Conservation (phyloP, 2,329 filamentous ascomycete genomes). For the Penicillium sp. region DNA sequence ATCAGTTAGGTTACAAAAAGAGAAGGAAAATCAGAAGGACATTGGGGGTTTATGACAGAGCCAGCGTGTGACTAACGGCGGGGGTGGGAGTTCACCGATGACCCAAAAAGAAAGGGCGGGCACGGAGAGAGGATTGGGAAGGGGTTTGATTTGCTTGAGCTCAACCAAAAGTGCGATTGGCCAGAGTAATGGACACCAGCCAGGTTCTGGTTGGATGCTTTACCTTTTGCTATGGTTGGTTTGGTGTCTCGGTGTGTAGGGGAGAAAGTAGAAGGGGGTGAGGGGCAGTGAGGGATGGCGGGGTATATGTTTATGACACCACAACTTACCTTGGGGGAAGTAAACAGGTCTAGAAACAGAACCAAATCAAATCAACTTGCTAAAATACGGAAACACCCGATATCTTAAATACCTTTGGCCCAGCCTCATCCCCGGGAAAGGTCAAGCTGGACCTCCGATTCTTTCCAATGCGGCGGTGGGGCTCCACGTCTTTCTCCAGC, state of each 20-base stretch:
- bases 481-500: conserved; percentile 27
- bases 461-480: conserved; percentile 41
- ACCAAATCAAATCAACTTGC: conserved; percentile 6
- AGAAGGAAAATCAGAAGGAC: conserved; percentile 12
- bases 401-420: conserved; percentile 21
- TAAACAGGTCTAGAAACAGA: conserved; percentile 8
- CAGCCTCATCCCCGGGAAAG: conserved; percentile 25
- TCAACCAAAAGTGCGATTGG: conserved; percentile 19
- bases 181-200: conserved; percentile 18
- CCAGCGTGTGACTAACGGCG: conserved; percentile 32
- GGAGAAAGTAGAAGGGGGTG: background rate
- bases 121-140: conserved; percentile 13
- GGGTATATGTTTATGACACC: conserved; percentile 15
- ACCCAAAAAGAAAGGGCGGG: conserved; percentile 38
- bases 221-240: background rate
- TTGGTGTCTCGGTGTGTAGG: conserved; percentile 1
- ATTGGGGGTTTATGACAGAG: conserved; percentile 17
- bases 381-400: conserved; percentile 20
- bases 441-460: conserved; percentile 35
- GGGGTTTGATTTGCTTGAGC: conserved; percentile 21
- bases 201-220: conserved; percentile 9
- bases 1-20: conserved; percentile 6
- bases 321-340: conserved; percentile 18
- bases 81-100: conserved; percentile 41
- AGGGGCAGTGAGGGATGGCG: conserved; percentile 17